Evolutionary conservation across 129 eudicot genomes (phyloP), one percentile per base, ranked within the genome.

Genomic region (Calendula officinalis): DNA sequence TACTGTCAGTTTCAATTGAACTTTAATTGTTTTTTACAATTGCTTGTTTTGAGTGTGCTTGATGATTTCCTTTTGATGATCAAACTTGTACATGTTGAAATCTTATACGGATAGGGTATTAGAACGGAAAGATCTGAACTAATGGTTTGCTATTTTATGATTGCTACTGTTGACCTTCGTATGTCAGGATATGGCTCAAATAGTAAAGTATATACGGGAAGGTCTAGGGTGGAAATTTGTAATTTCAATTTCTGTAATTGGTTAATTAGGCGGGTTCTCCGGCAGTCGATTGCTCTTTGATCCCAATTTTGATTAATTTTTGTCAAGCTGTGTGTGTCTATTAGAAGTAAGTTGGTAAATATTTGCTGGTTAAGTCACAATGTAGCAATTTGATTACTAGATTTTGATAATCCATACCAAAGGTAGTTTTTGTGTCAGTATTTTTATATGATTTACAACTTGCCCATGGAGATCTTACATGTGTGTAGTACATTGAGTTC

Each of bases 1-100:
- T 64, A 13, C 66, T 41, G 22, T 60, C n/a, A 16, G 15, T 73
- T 60, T 60, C 1, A 12, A 33, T 33, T 58, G 6, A 51, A 61
- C 0, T 47, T 14, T 14, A 11, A 4, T 34, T 45, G 17, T 30
- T 15, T 36, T n/a, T 4, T 32, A 0, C 2, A 22, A 22, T 32
- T 46, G 30, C 30, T 22, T 35, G 7, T 48, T 22, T 33, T 55
- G 45, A 6, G 2, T 66, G 10, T 39, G 30, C 30, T 22, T 22
- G 30, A 22, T 3, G n/a, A 8, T 30, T 35, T n/a, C 48, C 37
- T 4, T 56, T 55, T 55, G 22, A 35, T 15, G 65, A 68, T 68
- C 65, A 45, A 7, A 6, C 30, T 60, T 48, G 15, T 60, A 61
- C 8, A 42, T 72, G 38, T 15, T 11, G 40, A 42, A 16, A 32